Conservation (phyloP, 2,329 filamentous ascomycete species). For the Alternaria angustiovoidea region DNA sequence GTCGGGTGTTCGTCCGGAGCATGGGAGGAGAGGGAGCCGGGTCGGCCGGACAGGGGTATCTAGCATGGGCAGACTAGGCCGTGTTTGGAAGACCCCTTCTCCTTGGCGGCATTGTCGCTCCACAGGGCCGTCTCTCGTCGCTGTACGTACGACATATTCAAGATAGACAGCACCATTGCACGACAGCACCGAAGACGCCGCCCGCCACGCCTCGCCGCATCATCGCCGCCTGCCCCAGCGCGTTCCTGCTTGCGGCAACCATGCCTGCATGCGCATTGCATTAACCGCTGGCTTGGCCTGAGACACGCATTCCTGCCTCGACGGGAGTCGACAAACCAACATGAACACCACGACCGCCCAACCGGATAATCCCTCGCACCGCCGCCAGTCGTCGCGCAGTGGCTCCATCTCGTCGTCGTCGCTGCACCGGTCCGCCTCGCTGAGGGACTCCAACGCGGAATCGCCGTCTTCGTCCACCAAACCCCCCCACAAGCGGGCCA, state of each 20-base stretch:
- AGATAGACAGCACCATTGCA: conserved; percentile 12
- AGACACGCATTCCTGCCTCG: conserved; percentile 32
- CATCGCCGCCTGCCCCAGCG: conserved; percentile 19
- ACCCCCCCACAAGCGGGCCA: conserved; percentile 34
- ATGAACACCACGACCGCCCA: conserved; percentile 30
- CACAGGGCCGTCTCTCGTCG: conserved; percentile 4
- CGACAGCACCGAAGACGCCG: conserved; percentile 12
- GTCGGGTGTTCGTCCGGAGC: not conserved
- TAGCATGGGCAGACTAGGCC: not conserved
- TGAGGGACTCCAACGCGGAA: conserved; percentile 32
- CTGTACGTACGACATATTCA: not conserved
- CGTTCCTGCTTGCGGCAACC: conserved; percentile 36
- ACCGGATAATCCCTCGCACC: conserved; percentile 15
- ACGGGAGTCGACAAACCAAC: conserved; percentile 12
- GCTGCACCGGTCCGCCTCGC: conserved; percentile 53
- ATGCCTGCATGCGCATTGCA: conserved; percentile 40
- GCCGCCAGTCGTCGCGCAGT: conserved; percentile 50
- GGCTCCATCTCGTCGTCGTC: conserved; percentile 57
- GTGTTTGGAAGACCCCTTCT: conserved; percentile 12
- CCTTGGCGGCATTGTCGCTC: conserved; percentile 10
- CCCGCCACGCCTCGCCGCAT: conserved; percentile 6
- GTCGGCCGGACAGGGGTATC: not conserved
- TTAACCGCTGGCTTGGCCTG: conserved; percentile 37
- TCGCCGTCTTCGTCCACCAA: conserved; percentile 17
- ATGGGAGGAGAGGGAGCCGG: not conserved